Base-by-base conservation (phyloP, 2,329 filamentous ascomycete genomes). In the Ceratocystis smalleyi region DNA sequence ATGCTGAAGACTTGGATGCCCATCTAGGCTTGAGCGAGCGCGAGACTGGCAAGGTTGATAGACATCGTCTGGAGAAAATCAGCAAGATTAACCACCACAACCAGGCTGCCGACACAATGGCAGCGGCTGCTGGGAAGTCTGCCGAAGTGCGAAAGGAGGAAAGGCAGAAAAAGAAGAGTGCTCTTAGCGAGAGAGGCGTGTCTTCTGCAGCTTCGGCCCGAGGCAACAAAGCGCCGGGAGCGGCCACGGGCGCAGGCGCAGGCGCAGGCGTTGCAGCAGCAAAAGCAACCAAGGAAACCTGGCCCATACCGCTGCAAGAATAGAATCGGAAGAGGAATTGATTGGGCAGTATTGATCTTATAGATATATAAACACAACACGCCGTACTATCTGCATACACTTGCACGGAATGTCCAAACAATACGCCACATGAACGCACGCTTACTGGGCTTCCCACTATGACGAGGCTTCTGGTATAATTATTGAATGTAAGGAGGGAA, bases 1-100 rank as follows among this genome's bases (percentile, higher is more conserved):
- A 77, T 66, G 91, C 91, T 0, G 77, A 77, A 55, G 80, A 82
- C 5, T 77, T 86, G 3, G 91, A 96, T 71, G 72, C 78, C 63
- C 77, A 79, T 40, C 75, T 89, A 15, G 83, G 81, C 17, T 62
- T 66, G 43, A 59, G 59, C 12, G 65, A 64, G 27, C 65, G 65
- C 6, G 62, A 64, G 43, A 62, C 59, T 12, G 65, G 65, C 22
- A 64, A 63, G 15, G 54, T 66, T n/a, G 65, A 66, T 24, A 59
- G 60, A 47, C 65, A 66, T 51, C 65, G 65, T 7, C 43, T 63
- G 43, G 62, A 66, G 30, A 64, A 64, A 40, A 62, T 66, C n/a
- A 54, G n/a, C 35, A 61, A 66, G 59, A 66, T 66, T 5, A 64
- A 27, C 43, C 45, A 62, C 30, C 62, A 64, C 32, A 75, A 75